A percentile compares a stretch with the other conserved stretches of the same genome.
These are phyloP conservation scores for Turritis glabra DNA, from an alignment of 345 rosid species.

Conservation along the genomic window DNA sequence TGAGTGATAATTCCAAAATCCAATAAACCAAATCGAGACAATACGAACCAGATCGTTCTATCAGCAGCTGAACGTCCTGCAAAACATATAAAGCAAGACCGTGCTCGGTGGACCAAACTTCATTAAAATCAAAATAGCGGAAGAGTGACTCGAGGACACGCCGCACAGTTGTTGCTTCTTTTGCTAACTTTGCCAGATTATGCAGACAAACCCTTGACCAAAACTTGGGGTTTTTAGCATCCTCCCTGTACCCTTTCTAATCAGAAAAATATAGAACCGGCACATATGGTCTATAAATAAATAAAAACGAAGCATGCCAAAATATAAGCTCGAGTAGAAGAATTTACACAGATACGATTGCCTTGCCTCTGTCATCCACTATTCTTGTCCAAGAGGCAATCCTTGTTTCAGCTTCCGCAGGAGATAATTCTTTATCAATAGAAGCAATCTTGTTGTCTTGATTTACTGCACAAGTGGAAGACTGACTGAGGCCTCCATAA, in stretches of 20 bases:
- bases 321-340: constrained; percentile 31
- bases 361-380: constrained; percentile 65
- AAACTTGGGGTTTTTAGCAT: constrained; percentile 54
- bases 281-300: too few relatives aligned
- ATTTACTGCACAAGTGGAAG: constrained; percentile 25
- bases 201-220: constrained; percentile 72
- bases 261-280: too few relatives aligned
- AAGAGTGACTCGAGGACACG: constrained; percentile 71
- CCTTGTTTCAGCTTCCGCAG: constrained; percentile 44
- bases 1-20: background rate
- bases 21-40: constrained; percentile 1
- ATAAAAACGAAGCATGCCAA: background rate
- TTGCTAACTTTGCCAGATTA: constrained; percentile 66
- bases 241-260: constrained; percentile 46
- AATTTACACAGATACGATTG: constrained; percentile 53
- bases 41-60: constrained; percentile 66
- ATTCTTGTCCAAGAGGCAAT: constrained; percentile 63
- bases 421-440: constrained; percentile 35
- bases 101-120: constrained; percentile 57
- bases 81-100: constrained; percentile 66
- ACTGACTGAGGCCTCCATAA: constrained; percentile 42
- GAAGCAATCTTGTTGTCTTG: constrained; percentile 36
- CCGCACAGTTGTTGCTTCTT: constrained; percentile 67
- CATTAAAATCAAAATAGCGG: constrained; percentile 62
- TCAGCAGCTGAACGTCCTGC: constrained; percentile 56